Evolutionary conservation across 1,284 basidiomycete genomes (phyloP).

Genomic region (Puccinia novopanici): DNA sequence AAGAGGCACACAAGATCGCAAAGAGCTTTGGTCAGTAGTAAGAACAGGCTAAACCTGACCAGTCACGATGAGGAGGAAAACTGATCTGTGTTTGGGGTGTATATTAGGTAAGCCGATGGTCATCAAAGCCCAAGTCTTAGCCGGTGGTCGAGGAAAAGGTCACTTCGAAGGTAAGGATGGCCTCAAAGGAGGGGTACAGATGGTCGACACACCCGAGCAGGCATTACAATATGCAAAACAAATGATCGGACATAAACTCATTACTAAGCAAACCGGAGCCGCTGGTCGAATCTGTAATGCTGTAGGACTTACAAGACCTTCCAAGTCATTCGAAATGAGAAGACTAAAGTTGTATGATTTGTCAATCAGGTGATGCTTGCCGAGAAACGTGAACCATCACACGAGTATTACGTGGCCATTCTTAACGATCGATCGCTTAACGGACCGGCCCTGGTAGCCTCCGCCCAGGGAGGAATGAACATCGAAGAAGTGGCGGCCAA

Average conservation of each 20-base stretch:
- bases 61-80: neutral
- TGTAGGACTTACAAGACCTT: no score
- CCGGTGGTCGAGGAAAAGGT: constrained; percentile 97
- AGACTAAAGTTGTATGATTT: no score
- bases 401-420: no score
- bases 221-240: constrained; percentile 82
- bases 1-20: no score
- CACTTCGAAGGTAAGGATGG: constrained; percentile 82
- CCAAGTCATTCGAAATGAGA: no score
- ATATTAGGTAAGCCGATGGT: constrained; percentile 64
- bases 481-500: constrained; percentile 99
- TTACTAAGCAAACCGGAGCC: constrained; percentile 98
- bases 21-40: constrained; percentile 70
- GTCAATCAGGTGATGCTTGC: no score
- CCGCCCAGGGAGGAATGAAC: constrained; percentile 69
- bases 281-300: constrained; percentile 87
- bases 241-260: constrained; percentile 94
- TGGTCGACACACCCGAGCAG: constrained; percentile 86
- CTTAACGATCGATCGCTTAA: constrained; percentile 90
- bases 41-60: neutral
- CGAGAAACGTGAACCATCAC: no score
- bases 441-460: constrained; percentile 89
- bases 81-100: neutral
- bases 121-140: constrained; percentile 98
- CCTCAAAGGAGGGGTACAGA: constrained; percentile 95